Base-by-base conservation (phyloP, 139 green algal genomes). In the Limnomonas spitsbergensis region DNA sequence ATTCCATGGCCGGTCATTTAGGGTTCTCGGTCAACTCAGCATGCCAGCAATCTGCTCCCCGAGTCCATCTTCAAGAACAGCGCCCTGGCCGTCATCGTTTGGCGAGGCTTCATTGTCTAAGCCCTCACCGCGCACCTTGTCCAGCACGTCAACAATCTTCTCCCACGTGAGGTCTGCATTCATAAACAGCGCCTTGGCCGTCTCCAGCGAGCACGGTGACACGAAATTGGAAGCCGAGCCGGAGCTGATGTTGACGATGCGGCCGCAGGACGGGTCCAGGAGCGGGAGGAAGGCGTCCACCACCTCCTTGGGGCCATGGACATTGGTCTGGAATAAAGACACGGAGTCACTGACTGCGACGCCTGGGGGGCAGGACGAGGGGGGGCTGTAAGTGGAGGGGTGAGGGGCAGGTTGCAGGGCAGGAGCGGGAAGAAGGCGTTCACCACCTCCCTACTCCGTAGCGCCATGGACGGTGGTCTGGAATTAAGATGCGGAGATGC, bases 201-300 rank as follows among this genome's bases (percentile, higher is more conserved):
- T 20, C 29, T 72, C 61, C 29, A 20, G 61, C 9, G 27, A 20
- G 29, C 61, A 72, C 61, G 26, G 6, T 34, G 61, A 72, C 61
- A 72, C 61, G 24, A 72, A 72, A 34, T 39, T 72, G 61, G 61
- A 29, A 29, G 26, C 69, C 24, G 69, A 47, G 34, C 26, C 69
- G 34, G 69, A 76, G 37, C 9, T 31, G 37, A 76, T 76, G 35
- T 53, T 76, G 6, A 76, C 69, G 69, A 76, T 53, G 14, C 69
- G 34, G 9, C 69, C 69, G 14, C 53, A 9, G 6, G 7, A 29
- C 4, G 69, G 69, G 24, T 76, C 69, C 34, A 76, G 69, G 26
- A 76, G 34, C 7, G 69, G 69, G 35, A 76, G 24, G 37, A 76
- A 76, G 7, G 69, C 69, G 9, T 76, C 69, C 9, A 24, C 24